Evolutionary conservation across 164 flowering plant species (phyloP).

Genomic region (Malania oleifera): DNA sequence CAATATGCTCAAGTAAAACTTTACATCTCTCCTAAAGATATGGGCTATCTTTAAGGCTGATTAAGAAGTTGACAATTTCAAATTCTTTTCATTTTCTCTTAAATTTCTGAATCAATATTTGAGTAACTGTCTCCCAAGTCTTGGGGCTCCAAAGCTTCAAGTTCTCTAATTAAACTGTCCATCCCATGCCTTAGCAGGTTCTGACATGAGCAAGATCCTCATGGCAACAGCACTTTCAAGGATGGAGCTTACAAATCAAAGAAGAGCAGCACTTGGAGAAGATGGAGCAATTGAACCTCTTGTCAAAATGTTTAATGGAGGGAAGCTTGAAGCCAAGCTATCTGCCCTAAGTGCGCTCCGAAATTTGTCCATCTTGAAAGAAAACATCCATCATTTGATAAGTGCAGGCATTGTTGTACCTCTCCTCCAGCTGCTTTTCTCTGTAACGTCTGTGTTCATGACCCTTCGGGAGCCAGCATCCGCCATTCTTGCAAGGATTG

Average conservation of each 20-base stretch:
- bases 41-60: too few relatives aligned
- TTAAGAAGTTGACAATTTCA: neutral
- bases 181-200: conserved; percentile 42
- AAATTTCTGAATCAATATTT: too few relatives aligned
- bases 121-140: too few relatives aligned
- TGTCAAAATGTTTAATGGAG: conserved; percentile 59
- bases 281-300: conserved; percentile 75
- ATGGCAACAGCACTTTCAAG: conserved; percentile 87
- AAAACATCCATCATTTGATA: conserved; percentile 46
- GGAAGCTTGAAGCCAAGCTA: conserved; percentile 81
- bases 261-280: conserved; percentile 56
- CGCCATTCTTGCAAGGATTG: conserved; percentile 71
- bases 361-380: conserved; percentile 40
- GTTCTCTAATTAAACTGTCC: neutral
- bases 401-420: conserved; percentile 51
- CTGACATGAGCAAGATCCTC: conserved; percentile 82
- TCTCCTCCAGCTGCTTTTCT: conserved; percentile 84
- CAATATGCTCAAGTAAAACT: too few relatives aligned
- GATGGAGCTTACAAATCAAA: conserved; percentile 73
- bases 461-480: conserved; percentile 90
- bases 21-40: too few relatives aligned
- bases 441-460: conserved; percentile 86
- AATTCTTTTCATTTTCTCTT: too few relatives aligned
- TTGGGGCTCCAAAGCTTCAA: too few relatives aligned
- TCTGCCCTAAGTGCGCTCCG: conserved; percentile 71